A percentile compares a stretch with the other conserved stretches of the same genome.
Evolutionary conservation across 371 early-diverging fungal genomes (phyloP).

Genomic region (Mucor plumbeus): DNA sequence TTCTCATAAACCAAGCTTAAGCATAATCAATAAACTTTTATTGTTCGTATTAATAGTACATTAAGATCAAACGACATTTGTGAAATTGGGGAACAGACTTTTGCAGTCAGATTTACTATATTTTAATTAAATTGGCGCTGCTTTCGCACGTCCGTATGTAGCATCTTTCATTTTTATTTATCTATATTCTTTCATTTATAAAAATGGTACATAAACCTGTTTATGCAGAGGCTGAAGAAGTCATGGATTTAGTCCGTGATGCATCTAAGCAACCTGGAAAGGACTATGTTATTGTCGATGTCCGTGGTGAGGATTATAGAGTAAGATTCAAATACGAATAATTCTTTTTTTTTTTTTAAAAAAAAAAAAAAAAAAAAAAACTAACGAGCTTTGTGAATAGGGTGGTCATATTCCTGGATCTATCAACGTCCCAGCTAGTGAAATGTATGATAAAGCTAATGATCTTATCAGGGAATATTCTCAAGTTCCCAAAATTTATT

Average conservation of each 20-base stretch:
- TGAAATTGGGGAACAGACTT: too few species aligned
- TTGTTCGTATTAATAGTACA: too few species aligned
- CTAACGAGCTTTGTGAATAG: constrained; percentile 31
- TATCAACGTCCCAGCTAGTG: constrained; percentile 74
- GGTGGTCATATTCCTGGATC: constrained; percentile 86
- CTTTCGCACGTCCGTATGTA: background rate
- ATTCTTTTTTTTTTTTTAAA: background rate
- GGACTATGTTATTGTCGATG: constrained; percentile 85
- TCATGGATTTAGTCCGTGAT: constrained; percentile 64
- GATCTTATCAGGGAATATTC: constrained; percentile 55
- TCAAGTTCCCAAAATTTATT: constrained; percentile 71
- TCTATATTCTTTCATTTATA: background rate
- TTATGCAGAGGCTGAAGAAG: constrained; percentile 64
- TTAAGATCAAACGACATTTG: too few species aligned
- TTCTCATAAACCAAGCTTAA: too few species aligned
- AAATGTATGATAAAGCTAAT: constrained; percentile 57
- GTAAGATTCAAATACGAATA: constrained; percentile 37
- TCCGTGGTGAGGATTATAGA: constrained; percentile 76
- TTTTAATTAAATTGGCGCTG: background rate
- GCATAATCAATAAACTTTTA: too few species aligned
- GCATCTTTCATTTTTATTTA: background rate
- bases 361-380: too few species aligned
- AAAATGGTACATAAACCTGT: constrained; percentile 24
- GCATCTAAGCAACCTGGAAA: constrained; percentile 53
- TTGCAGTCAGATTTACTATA: too few species aligned